Conservation (phyloP, 2,329 filamentous ascomycete species). For the Pseudogymnoascus sp. region DNA sequence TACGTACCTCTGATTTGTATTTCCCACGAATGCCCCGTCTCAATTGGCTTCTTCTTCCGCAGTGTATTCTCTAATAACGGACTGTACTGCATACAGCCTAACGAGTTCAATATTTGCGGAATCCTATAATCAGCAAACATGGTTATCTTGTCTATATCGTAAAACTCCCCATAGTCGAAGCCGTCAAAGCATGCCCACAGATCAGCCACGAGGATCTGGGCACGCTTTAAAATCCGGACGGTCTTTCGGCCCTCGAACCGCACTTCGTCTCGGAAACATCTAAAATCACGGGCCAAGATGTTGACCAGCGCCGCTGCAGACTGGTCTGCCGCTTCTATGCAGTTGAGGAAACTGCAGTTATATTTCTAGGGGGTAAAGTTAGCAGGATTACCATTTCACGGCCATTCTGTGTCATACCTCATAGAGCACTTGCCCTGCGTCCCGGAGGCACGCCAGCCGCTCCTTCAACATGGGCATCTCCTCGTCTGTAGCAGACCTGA, state of each 20-base stretch:
- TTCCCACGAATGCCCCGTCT: constrained; percentile 69
- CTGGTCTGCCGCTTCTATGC: constrained; percentile 63
- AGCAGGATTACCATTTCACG: constrained; percentile 11
- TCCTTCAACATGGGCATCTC: constrained; percentile 76
- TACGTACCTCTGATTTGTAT: constrained; percentile 69
- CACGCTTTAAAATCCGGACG: constrained; percentile 82
- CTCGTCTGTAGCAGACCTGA: constrained; percentile 78
- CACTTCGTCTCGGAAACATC: constrained; percentile 77
- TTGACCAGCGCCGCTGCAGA: constrained; percentile 85
- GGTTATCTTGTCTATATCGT: constrained; percentile 89
- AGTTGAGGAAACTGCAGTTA: constrained; percentile 60
- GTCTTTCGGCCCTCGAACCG: constrained; percentile 60
- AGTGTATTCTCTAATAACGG: constrained; percentile 69
- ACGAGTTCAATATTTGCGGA: constrained; percentile 78
- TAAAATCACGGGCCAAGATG: constrained; percentile 69
- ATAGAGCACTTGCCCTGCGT: constrained; percentile 72
- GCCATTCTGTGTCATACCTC: constrained; percentile 44
- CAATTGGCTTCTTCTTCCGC: constrained; percentile 52
- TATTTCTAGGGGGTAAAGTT: constrained; percentile 49
- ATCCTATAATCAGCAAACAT: constrained; percentile 99
- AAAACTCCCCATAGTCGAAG: constrained; percentile 66
- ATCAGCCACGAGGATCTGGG: constrained; percentile 93
- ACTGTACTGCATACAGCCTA: constrained; percentile 78
- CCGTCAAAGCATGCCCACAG: constrained; percentile 94
- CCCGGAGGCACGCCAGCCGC: constrained; percentile 67